Percentiles rank a stretch among this genome's conserved stretches.
phyloP scores from a whole-genome alignment of 345 rosid genomes.

The Salix koriyanagi region DNA sequence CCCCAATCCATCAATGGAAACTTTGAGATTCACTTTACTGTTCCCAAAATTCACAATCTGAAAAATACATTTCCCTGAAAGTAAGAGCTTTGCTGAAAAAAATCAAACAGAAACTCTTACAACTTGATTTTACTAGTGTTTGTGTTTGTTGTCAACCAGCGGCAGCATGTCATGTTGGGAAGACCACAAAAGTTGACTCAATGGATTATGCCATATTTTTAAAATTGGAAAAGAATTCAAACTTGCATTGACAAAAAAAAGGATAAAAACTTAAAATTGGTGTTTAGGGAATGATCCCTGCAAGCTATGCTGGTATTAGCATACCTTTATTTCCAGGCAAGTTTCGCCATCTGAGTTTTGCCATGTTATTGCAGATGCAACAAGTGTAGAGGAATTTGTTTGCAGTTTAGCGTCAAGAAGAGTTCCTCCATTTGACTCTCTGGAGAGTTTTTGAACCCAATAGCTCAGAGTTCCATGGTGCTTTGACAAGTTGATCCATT shows the following conservation, averaged over 20 bases:
- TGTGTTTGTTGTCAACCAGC: neutral
- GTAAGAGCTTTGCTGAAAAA: neutral
- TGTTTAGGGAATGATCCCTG: neutral
- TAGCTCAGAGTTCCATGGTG: constrained; percentile 92
- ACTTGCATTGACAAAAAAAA: neutral
- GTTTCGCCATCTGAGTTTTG: constrained; percentile 29
- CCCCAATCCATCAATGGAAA: constrained; percentile 56
- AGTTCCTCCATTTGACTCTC: constrained; percentile 77
- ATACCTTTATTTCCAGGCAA: constrained; percentile 71
- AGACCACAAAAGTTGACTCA: neutral
- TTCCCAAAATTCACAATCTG: constrained; percentile 39
- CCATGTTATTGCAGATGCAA: constrained; percentile 71
- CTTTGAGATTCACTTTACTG: constrained; percentile 2
- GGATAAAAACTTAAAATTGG: neutral
- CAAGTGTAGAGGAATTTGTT: constrained; percentile 44
- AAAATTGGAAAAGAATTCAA: neutral
- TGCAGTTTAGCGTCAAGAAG: constrained; percentile 56
- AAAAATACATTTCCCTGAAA: too few species aligned
- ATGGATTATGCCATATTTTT: too few species aligned
- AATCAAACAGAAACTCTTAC: too few species aligned
- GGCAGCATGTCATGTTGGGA: neutral
- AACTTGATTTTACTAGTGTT: too few species aligned
- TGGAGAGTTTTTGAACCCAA: constrained; percentile 76
- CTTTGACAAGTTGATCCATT: constrained; percentile 67
- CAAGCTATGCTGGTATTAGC: neutral